Evolutionary conservation across 371 early-diverging fungal species (phyloP).

Genomic region (Rhizopus delemar): DNA sequence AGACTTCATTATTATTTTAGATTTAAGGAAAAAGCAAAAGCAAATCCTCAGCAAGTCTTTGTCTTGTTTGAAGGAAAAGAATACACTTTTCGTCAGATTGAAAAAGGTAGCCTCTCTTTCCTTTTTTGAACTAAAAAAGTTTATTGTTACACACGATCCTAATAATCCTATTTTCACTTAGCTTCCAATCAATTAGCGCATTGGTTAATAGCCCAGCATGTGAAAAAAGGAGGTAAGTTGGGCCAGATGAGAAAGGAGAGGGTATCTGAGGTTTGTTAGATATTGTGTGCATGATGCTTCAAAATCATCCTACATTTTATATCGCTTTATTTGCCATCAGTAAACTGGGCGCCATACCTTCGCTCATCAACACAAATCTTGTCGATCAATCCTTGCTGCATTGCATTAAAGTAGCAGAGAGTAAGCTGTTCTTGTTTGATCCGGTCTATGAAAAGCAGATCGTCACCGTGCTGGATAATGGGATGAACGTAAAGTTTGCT

Average conservation of each 20-base stretch:
- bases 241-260: not conserved
- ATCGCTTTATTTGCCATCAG: conserved; percentile 30
- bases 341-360: conserved; percentile 35
- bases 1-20: conserved; percentile 30
- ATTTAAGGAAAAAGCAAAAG: conserved; percentile 36
- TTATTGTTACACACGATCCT: conserved; percentile 4
- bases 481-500: conserved; percentile 10
- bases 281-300: conserved; percentile 32
- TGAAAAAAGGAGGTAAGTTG: conserved; percentile 21
- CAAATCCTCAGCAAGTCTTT: conserved; percentile 24
- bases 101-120: conserved; percentile 22
- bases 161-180: conserved; percentile 6
- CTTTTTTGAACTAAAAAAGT: not conserved
- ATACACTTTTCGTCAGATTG: conserved; percentile 30
- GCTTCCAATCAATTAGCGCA: conserved; percentile 31
- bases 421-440: conserved; percentile 33
- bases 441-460: conserved; percentile 28
- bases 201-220: conserved; percentile 23
- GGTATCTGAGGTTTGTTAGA: conserved; percentile 9
- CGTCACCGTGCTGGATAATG: conserved; percentile 1
- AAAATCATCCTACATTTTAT: conserved; percentile 36
- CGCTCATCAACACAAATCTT: conserved; percentile 37
- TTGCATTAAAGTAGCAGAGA: conserved; percentile 29
- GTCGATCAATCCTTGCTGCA: conserved; percentile 29
- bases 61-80: conserved; percentile 34